A percentile compares a stretch with the other conserved stretches of the same genome.
Evolutionary conservation across 2,329 filamentous ascomycete species (phyloP).

Genomic region (Hypoxylon sp.): DNA sequence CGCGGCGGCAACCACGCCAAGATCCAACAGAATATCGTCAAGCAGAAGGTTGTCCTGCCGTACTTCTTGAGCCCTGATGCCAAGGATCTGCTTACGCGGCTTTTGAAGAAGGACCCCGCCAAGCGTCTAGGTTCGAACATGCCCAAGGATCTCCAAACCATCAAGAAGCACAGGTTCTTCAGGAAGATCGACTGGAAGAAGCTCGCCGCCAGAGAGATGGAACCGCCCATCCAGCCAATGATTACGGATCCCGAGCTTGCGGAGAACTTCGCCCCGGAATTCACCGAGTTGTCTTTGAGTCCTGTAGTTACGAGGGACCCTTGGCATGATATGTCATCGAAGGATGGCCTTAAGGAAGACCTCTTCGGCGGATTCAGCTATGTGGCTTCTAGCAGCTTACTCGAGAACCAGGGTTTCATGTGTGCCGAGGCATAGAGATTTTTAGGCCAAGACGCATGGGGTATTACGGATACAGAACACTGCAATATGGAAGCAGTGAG

Average conservation of each 20-base stretch:
- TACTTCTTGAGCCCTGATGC: constrained; percentile 94
- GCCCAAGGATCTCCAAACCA: constrained; percentile 85
- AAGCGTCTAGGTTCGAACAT: constrained; percentile 92
- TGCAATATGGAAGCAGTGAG: not conserved
- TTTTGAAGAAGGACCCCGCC: constrained; percentile 90
- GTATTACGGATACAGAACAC: not conserved
- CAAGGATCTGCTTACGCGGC: constrained; percentile 91
- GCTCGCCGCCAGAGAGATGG: constrained; percentile 84
- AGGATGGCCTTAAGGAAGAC: constrained; percentile 64
- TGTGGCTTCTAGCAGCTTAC: constrained; percentile 70
- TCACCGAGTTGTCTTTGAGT: constrained; percentile 87
- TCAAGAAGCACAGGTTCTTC: constrained; percentile 97
- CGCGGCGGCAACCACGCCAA: constrained; percentile 91
- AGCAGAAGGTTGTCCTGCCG: constrained; percentile 88
- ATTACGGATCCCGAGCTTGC: constrained; percentile 96
- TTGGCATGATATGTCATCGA: constrained; percentile 56
- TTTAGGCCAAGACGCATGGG: not conserved
- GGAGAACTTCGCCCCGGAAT: constrained; percentile 96
- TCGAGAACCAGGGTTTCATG: constrained; percentile 62
- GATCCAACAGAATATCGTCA: constrained; percentile 95
- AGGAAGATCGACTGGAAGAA: constrained; percentile 95
- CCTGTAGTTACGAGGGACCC: constrained; percentile 70
- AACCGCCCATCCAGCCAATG: constrained; percentile 90
- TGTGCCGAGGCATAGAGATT: constrained; percentile 22
- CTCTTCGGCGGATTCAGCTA: constrained; percentile 76